These are phyloP conservation scores for Fusarium kyushuense DNA, from an alignment of 2,329 filamentous ascomycete genomes.

Conservation along the genomic window DNA sequence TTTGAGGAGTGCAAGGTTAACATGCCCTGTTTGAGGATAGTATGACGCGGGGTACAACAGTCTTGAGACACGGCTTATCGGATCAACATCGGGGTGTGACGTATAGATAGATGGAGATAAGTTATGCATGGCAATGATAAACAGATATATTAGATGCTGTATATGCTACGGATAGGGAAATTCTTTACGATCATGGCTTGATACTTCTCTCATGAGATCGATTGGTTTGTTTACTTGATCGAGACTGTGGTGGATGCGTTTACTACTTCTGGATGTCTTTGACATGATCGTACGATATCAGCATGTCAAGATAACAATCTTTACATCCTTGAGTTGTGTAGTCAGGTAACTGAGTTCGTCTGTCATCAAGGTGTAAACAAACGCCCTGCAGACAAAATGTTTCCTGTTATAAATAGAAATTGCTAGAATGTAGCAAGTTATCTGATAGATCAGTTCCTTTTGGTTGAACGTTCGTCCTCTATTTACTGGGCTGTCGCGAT, in stretches of 20 bases:
- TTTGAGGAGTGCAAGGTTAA: constrained; percentile 37
- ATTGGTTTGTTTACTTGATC: neutral
- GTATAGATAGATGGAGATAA: constrained; percentile 1
- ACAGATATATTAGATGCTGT: neutral
- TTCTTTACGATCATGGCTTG: constrained; percentile 14
- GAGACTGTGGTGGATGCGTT: neutral
- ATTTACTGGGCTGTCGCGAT: no score
- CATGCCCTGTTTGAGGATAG: constrained; percentile 33
- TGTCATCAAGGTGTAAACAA: no score
- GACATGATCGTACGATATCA: neutral
- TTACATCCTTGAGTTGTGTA: neutral
- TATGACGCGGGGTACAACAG: constrained; percentile 37
- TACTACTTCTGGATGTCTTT: neutral
- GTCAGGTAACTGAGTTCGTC: neutral
- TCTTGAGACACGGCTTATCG: constrained; percentile 23
- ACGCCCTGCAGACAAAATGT: no score
- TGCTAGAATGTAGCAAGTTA: no score
- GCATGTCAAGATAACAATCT: no score
- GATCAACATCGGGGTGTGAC: constrained; percentile 30
- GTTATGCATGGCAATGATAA: constrained; percentile 8
- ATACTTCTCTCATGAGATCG: neutral
- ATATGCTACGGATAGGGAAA: constrained; percentile 20
- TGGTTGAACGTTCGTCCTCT: no score
- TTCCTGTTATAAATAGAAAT: no score
- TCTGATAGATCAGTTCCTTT: no score